Percentiles rank a stretch among this genome's conserved stretches.
phyloP scores from a whole-genome alignment of 768 basidiomycete genomes.

The Mycena galericulata region DNA sequence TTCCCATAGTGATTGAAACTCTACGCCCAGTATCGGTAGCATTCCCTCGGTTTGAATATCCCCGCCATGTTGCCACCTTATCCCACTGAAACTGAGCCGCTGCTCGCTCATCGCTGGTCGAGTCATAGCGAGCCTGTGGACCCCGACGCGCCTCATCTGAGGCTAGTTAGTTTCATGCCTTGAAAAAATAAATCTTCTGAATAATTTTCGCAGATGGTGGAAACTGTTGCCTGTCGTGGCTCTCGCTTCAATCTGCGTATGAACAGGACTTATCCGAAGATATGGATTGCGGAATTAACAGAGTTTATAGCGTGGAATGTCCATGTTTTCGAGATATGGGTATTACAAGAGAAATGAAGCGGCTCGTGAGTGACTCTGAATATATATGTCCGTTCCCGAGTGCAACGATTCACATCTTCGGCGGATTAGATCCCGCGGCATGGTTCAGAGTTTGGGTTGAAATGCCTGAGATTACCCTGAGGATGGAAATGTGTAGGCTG shows the following conservation, averaged over 20 bases:
- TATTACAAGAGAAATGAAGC: neutral
- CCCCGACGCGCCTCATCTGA: neutral
- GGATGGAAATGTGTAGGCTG: constrained; percentile 12
- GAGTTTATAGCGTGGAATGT: constrained; percentile 15
- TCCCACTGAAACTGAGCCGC: constrained; percentile 7
- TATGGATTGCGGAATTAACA: too few species aligned
- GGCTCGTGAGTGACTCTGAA: neutral
- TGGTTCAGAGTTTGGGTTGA: neutral
- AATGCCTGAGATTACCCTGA: constrained; percentile 3
- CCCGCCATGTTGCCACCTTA: too few species aligned
- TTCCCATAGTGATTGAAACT: too few species aligned
- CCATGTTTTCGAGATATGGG: constrained; percentile 11
- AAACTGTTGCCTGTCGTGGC: constrained; percentile 13
- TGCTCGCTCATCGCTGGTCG: neutral
- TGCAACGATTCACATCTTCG: neutral
- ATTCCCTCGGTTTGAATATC: too few species aligned
- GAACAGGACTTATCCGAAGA: too few species aligned
- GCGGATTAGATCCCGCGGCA: neutral
- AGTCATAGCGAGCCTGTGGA: neutral
- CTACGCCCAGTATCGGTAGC: too few species aligned
- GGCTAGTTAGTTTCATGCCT: neutral
- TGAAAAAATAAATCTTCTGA: neutral
- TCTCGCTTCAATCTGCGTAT: constrained; percentile 20
- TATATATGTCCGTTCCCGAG: neutral
- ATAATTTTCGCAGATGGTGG: neutral